Evolutionary conservation across 768 basidiomycete species (phyloP), one percentile per base, ranked within the genome.

Genomic region (Rhodosporidiobolus odoratus): DNA sequence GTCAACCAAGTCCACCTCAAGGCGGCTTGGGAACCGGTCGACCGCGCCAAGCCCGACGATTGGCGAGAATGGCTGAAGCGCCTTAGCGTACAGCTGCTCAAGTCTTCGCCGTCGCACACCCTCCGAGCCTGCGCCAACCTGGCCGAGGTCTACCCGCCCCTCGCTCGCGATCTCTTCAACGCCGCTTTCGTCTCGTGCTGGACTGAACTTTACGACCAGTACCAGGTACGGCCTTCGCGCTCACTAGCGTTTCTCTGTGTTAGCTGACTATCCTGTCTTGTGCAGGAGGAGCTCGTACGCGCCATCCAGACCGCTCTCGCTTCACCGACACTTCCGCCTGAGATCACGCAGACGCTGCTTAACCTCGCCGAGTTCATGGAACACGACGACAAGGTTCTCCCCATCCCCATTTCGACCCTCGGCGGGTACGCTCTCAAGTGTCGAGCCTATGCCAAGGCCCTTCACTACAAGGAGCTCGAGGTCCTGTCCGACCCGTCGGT

Each of bases 311-410:
- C 81, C 64, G 94, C 95, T 7, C 88, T 98, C 70, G 78, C 82
- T 5, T 89, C 91, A 6, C 82, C 84, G 23, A 84, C 82, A 15
- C 87, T 91, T 7, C 91, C 93, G 3, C 84, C 91, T 3, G 95
- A 98, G 57, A 84, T 98, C 37, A 89, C 95, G 27, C 91, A 96
- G 78, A 86, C 91, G 34, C 82, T 98, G 23, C 84, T 99, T 65
- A 93, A 93, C 79, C 84, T 98, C 34, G 93, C 93, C 7, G 96
- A 99, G 78, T 98, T 98, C 79, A 95, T 98, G 91, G 96, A 98
- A 79, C 95, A 97, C 75, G 94, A 98, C 80, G 96, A 98, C 77
- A 95, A 95, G 77, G 85, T 90, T 1, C 83, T 98, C 2, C 92
- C 92, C 2, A 96, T 98, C 69, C 92, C 96, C 75, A 88, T 93